Evolutionary conservation across 352 stramenopile species (phyloP).

Genomic region (Phytophthora uliginosa): DNA sequence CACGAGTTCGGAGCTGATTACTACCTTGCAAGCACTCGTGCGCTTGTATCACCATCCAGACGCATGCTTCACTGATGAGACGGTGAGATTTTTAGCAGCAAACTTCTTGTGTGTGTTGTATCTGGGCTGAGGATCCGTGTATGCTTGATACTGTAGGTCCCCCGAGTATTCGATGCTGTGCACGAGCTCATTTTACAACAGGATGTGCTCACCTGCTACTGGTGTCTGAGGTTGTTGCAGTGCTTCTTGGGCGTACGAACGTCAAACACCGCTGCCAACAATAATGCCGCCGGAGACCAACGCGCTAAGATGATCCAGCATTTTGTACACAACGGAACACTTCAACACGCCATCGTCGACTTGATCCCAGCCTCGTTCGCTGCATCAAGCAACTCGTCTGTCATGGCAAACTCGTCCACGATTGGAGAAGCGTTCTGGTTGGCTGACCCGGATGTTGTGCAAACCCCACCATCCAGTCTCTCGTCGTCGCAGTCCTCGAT

Average conservation of each 20-base stretch:
- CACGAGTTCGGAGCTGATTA: conserved; percentile 49
- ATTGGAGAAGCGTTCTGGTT: conserved; percentile 59
- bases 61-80: conserved; percentile 48
- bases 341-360: conserved; percentile 62
- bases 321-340: conserved; percentile 56
- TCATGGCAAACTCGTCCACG: conserved; percentile 22
- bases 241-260: conserved; percentile 58
- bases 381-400: conserved; percentile 34
- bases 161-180: conserved; percentile 58
- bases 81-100: conserved; percentile 29
- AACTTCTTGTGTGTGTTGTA: background rate
- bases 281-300: conserved; percentile 42
- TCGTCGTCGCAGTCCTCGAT: conserved; percentile 46
- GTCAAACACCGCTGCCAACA: conserved; percentile 34
- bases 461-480: conserved; percentile 31
- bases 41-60: conserved; percentile 57
- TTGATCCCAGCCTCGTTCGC: conserved; percentile 63
- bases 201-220: conserved; percentile 74
- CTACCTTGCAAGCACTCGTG: conserved; percentile 62
- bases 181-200: conserved; percentile 68
- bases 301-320: conserved; percentile 68
- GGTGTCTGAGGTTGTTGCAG: conserved; percentile 74
- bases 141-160: conserved; percentile 36
- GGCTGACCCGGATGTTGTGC: conserved; percentile 29
- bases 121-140: conserved; percentile 11